Conservation (phyloP, 2,329 filamentous ascomycete species). For the Colletotrichum sp. region DNA sequence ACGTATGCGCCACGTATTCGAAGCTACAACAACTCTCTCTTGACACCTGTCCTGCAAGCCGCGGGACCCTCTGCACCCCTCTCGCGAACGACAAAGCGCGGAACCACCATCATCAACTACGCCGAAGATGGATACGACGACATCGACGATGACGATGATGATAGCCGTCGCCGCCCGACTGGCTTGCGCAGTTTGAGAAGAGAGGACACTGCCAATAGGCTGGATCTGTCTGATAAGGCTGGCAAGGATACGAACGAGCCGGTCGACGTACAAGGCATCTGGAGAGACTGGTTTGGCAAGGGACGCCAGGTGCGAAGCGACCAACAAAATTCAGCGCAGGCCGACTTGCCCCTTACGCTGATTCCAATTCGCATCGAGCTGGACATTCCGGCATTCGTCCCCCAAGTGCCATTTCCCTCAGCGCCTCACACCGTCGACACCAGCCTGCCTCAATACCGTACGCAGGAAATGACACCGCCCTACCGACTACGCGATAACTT, state of each 20-base stretch:
- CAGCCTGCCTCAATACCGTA: conserved; percentile 77
- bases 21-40: conserved; percentile 88
- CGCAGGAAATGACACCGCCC: conserved; percentile 79
- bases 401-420: conserved; percentile 69
- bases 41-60: conserved; percentile 82
- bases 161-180: conserved; percentile 78
- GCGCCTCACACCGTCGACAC: conserved; percentile 64
- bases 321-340: conserved; percentile 66
- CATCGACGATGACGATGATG: conserved; percentile 74
- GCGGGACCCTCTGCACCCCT: conserved; percentile 64
- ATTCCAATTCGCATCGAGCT: conserved; percentile 97
- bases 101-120: conserved; percentile 96
- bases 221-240: conserved; percentile 74
- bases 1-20: conserved; percentile 91
- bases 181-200: conserved; percentile 83
- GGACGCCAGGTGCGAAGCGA: conserved; percentile 60
- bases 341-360: conserved; percentile 83
- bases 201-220: conserved; percentile 67
- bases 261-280: conserved; percentile 87
- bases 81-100: conserved; percentile 92
- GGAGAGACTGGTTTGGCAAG: conserved; percentile 95
- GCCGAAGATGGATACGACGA: conserved; percentile 96
- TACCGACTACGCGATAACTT: conserved; percentile 96
- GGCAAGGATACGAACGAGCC: conserved; percentile 83
- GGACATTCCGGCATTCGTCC: conserved; percentile 81